Base-by-base conservation (phyloP, 805 yeast species). In the Kluyveromyces lactis region DNA sequence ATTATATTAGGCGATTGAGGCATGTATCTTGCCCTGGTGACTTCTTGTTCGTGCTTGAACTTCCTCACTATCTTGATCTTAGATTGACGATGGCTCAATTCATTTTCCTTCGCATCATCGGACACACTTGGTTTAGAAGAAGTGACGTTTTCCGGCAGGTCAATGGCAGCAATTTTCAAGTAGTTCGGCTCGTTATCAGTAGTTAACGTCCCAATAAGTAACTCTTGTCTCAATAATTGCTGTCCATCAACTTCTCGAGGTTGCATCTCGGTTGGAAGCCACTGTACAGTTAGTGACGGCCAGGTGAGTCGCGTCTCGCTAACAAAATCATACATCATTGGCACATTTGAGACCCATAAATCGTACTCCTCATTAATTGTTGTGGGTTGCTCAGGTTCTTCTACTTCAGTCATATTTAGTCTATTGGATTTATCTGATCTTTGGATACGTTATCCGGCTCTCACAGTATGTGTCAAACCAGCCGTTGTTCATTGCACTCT, bases 261-360 rank as follows among this genome's bases (percentile, higher is more conserved):
- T 45, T 35, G 42, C 51, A 42, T 5, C 21, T 30, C 21, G 40
- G 63, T 64, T 0, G 87, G 89, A 6, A 81, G 57, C 89, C 92
- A 84, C 58, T 84, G 85, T 4, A 81, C 71, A 1, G 90, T 79
- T 36, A 84, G 65, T 2, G 89, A 79, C 2, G 95, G 94, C 94
- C 94, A 84, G 10, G 79, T 74, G 33, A 84, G 62, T 2, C 82
- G 85, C 0, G 90, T 81, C 53, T 84, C 92, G 36, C 82, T 76
- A 24, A 84, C 86, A 55, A 80, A 83, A 50, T 83, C 87, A 49
- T 84, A 84, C 92, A 84, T 82, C 49, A 71, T 77, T 10, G 84
- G 80, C 47, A 89, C 83, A 52, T 82, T 84, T 52, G 82, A 76
- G 43, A 85, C 71, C 95, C 95, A 84, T 45, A 83, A 58, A 43